Conservation (phyloP, 2,329 filamentous ascomycete species). For the Sporothrix pallida region DNA sequence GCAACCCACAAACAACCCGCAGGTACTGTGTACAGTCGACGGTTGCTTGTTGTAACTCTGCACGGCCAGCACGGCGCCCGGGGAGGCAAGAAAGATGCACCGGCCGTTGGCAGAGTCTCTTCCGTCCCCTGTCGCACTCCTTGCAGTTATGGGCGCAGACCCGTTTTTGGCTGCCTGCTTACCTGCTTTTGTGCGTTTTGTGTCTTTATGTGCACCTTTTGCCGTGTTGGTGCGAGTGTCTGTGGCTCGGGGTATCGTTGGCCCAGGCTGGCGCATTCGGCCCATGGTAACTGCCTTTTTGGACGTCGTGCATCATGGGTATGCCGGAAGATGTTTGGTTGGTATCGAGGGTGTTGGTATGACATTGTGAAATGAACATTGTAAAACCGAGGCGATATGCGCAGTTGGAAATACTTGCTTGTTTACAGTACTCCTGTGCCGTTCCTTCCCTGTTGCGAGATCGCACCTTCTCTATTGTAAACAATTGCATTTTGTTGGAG, state of each 20-base stretch:
- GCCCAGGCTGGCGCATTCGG: constrained; percentile 13
- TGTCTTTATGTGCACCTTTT: too few relatives aligned
- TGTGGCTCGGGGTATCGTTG: constrained; percentile 27
- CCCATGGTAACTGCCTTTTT: not conserved
- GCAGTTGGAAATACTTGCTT: not conserved
- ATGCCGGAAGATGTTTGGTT: not conserved
- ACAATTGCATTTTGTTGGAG: not conserved
- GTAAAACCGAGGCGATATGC: not conserved
- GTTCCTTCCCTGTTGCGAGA: not conserved
- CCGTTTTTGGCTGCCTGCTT: too few relatives aligned
- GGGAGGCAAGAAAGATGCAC: not conserved
- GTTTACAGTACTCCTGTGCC: not conserved
- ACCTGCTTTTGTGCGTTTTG: too few relatives aligned
- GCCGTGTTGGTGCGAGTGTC: not conserved
- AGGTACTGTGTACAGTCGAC: not conserved
- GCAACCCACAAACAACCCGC: not conserved
- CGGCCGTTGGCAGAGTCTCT: not conserved
- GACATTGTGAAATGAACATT: not conserved
- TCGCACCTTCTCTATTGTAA: not conserved
- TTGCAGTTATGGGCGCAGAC: not conserved
- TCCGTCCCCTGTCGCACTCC: not conserved
- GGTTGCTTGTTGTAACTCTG: constrained; percentile 5
- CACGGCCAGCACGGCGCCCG: not conserved
- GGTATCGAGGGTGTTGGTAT: not conserved
- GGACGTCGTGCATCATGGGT: not conserved